Conservation (phyloP, 2,329 filamentous ascomycete genomes). For the Pestalotiopsis sp. region DNA sequence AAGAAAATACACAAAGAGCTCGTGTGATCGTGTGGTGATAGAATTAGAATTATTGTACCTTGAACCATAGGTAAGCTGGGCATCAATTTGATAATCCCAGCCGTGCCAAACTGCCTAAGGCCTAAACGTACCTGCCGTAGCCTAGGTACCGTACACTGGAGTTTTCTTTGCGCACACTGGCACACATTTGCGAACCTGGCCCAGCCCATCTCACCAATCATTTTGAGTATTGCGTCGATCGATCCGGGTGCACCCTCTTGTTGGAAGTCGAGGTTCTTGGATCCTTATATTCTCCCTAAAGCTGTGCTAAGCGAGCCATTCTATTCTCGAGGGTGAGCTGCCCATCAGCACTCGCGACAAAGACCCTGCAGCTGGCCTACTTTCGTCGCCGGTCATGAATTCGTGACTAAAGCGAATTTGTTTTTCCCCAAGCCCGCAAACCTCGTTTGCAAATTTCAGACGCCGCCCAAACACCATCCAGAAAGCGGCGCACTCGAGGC, state of each 20-base stretch:
- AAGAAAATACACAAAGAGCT: too few relatives aligned
- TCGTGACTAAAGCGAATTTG: not conserved
- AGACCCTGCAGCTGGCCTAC: not conserved
- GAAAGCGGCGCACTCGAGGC: not conserved
- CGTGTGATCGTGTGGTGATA: too few relatives aligned
- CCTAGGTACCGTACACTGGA: not conserved
- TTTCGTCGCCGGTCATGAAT: not conserved
- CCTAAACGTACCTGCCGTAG: not conserved
- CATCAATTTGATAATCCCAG: too few relatives aligned
- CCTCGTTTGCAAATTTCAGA: not conserved
- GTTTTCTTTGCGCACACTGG: not conserved
- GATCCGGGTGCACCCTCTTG: not conserved
- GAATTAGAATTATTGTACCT: too few relatives aligned
- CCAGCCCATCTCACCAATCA: not conserved
- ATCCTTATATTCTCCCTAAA: not conserved
- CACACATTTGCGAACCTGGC: not conserved
- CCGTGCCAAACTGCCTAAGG: not conserved
- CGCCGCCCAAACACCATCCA: conserved; percentile 1
- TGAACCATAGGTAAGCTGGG: too few relatives aligned
- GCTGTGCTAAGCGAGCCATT: not conserved
- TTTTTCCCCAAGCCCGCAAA: not conserved
- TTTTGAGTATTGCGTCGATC: not conserved
- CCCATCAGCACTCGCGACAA: not conserved
- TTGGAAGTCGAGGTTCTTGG: not conserved
- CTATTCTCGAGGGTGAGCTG: not conserved